These are phyloP conservation scores for Cyclotella baltica DNA, from an alignment of 108 stramenopile species.

Conservation along the genomic window DNA sequence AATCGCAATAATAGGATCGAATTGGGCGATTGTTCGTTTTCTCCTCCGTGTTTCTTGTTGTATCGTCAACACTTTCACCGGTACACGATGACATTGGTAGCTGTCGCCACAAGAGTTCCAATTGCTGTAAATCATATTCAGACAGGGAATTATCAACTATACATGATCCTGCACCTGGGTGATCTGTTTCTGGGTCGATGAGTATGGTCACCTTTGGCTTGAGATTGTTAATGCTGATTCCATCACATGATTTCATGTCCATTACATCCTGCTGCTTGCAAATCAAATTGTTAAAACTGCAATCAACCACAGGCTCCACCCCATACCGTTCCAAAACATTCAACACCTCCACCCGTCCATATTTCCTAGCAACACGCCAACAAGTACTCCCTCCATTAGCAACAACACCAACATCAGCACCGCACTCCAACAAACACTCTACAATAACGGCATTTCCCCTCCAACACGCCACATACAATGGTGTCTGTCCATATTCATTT, in stretches of 20 bases:
- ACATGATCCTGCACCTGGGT: conserved; percentile 84
- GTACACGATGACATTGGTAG: conserved; percentile 58
- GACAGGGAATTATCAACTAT: conserved; percentile 67
- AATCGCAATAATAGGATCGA: conserved; percentile 81
- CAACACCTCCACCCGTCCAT: conserved; percentile 40
- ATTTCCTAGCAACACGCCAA: conserved; percentile 34
- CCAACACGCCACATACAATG: conserved; percentile 80
- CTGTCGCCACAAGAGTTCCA: conserved; percentile 53
- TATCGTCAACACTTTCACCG: conserved; percentile 40
- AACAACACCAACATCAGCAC: conserved; percentile 55
- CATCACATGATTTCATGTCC: too few relatives aligned
- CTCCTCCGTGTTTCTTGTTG: conserved; percentile 32
- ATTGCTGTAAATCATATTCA: conserved; percentile 36
- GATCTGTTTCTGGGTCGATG: conserved; percentile 58
- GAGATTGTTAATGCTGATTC: not conserved
- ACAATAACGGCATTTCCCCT: conserved; percentile 56
- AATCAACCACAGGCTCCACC: not conserved
- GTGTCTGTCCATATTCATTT: conserved; percentile 83
- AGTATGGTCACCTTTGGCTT: conserved; percentile 36
- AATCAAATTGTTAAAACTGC: not conserved
- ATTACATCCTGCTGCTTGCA: not conserved
- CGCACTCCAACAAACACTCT: conserved; percentile 60
- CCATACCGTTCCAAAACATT: conserved; percentile 27
- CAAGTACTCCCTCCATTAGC: conserved; percentile 73
- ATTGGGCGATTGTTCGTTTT: conserved; percentile 37